These are phyloP conservation scores for Nymphaea thermarum DNA, from an alignment of 164 flowering plant genomes.

Conservation along the genomic window DNA sequence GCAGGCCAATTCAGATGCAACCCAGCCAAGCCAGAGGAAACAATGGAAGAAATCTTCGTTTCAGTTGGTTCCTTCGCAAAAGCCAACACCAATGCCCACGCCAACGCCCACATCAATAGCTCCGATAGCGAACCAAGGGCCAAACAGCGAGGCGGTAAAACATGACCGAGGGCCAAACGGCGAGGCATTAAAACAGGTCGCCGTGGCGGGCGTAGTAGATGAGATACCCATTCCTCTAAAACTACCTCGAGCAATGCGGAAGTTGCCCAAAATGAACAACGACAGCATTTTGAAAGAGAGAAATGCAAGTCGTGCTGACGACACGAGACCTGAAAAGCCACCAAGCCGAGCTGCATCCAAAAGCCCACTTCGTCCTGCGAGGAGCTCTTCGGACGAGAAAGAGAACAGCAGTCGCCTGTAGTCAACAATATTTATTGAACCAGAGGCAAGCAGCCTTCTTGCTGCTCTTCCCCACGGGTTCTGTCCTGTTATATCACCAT, in stretches of 20 bases:
- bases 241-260: constrained; percentile 71
- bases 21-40: constrained; percentile 49
- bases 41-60: constrained; percentile 51
- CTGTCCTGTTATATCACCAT: neutral
- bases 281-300: constrained; percentile 53
- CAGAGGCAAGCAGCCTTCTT: neutral
- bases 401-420: neutral
- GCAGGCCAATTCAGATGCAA: constrained; percentile 56
- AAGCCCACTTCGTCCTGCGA: neutral
- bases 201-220: constrained; percentile 12
- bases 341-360: neutral
- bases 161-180: constrained; percentile 9
- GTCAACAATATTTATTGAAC: neutral
- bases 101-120: constrained; percentile 27
- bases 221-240: constrained; percentile 23
- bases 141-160: constrained; percentile 17
- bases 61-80: constrained; percentile 37
- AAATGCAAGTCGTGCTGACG: constrained; percentile 38
- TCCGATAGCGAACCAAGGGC: neutral
- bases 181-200: constrained; percentile 24
- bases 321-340: neutral
- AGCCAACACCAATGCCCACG: constrained; percentile 28
- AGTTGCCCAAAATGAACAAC: constrained; percentile 21
- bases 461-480: neutral
- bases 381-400: neutral